Evolutionary conservation across 2,329 filamentous ascomycete genomes (phyloP).

Genomic region (Pseudonectria buxi): DNA sequence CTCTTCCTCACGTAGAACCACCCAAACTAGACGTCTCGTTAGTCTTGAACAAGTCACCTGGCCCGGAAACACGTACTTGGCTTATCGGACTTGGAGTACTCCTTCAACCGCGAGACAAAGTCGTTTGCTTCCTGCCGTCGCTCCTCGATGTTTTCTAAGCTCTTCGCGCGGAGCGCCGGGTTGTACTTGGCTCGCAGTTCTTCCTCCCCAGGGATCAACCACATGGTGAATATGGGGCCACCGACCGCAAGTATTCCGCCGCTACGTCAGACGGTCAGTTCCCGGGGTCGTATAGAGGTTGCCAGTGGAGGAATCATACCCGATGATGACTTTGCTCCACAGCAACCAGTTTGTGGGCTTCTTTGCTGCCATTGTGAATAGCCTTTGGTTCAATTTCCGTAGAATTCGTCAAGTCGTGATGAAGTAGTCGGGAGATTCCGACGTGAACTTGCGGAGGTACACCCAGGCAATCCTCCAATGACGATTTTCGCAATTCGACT

Average conservation of each 20-base stretch:
- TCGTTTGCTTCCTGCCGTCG: slow-evolving; percentile 82
- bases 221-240: slow-evolving; percentile 77
- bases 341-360: slow-evolving; percentile 49
- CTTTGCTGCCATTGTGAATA: slow-evolving; percentile 28
- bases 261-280: slow-evolving; percentile 38
- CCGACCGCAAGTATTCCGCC: slow-evolving; percentile 68
- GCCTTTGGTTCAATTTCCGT: no score
- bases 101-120: slow-evolving; percentile 77
- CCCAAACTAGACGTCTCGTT: slow-evolving; percentile 37
- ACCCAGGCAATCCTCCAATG: slow-evolving; percentile 16
- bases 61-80: slow-evolving; percentile 56
- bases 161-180: slow-evolving; percentile 84
- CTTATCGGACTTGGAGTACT: slow-evolving; percentile 85
- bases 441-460: slow-evolving; percentile 3
- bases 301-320: slow-evolving; percentile 43
- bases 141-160: slow-evolving; percentile 69
- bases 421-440: no score
- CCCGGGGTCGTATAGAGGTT: slow-evolving; percentile 7
- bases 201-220: slow-evolving; percentile 77
- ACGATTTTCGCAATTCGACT: slow-evolving; percentile 21
- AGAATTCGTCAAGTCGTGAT: background rate
- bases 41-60: slow-evolving; percentile 4
- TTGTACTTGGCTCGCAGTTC: slow-evolving; percentile 90
- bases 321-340: slow-evolving; percentile 63
- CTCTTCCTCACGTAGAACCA: slow-evolving; percentile 43